Conservation (phyloP, 2,329 filamentous ascomycete genomes). For the Myriosclerotinia scirpicola region DNA sequence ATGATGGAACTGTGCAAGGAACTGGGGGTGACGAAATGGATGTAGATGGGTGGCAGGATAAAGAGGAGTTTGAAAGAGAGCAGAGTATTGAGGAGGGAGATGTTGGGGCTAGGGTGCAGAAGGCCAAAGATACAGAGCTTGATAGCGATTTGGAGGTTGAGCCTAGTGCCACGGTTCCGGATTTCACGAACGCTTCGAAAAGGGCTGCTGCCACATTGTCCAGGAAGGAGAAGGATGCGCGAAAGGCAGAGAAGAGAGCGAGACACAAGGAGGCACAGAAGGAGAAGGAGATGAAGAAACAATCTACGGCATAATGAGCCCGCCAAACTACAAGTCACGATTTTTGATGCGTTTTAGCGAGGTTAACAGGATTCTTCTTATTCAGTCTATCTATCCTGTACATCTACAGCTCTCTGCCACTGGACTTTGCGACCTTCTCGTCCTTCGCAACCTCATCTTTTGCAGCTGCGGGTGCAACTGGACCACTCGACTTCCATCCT, state of each 20-base stretch:
- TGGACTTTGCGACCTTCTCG: constrained; percentile 64
- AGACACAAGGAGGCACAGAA: constrained; percentile 58
- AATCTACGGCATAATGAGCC: constrained; percentile 37
- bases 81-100: constrained; percentile 39
- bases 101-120: constrained; percentile 27
- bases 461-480: constrained; percentile 43
- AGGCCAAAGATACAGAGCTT: constrained; percentile 36
- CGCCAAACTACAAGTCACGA: constrained; percentile 19
- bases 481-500: constrained; percentile 65
- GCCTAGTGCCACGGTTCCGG: background rate
- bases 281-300: constrained; percentile 58
- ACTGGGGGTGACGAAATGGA: constrained; percentile 35
- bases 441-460: constrained; percentile 42
- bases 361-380: constrained; percentile 5
- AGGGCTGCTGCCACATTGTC: constrained; percentile 39
- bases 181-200: constrained; percentile 42
- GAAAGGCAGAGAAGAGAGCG: constrained; percentile 43
- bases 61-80: constrained; percentile 42
- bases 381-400: constrained; percentile 23
- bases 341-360: constrained; percentile 19
- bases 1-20: constrained; percentile 31
- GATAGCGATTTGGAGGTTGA: constrained; percentile 44
- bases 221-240: constrained; percentile 40
- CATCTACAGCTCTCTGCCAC: constrained; percentile 71
- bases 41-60: constrained; percentile 41